These are phyloP conservation scores for Priceomyces castillae DNA, from an alignment of 805 yeast species.

Conservation along the genomic window DNA sequence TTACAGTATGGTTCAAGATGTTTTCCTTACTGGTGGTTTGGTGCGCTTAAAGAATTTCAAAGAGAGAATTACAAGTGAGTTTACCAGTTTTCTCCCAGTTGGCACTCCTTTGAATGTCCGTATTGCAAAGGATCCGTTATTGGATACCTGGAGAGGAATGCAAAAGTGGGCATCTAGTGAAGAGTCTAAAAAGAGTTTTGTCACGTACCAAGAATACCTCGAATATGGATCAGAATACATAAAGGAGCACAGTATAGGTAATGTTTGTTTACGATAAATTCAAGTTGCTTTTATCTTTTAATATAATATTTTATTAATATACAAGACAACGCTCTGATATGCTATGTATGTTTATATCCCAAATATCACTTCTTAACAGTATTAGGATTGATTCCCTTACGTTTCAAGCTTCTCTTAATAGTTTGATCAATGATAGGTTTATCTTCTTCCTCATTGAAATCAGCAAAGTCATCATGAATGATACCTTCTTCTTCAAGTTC, in stretches of 20 bases:
- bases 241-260: constrained; percentile 81
- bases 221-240: constrained; percentile 90
- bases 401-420: constrained; percentile 60
- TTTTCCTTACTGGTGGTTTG: constrained; percentile 86
- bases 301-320: constrained; percentile 4
- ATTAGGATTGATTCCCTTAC: constrained; percentile 72
- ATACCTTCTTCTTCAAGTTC: constrained; percentile 81
- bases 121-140: constrained; percentile 61
- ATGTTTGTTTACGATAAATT: constrained; percentile 36
- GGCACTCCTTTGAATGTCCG: constrained; percentile 60
- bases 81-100: constrained; percentile 67
- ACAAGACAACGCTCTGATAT: constrained; percentile 7
- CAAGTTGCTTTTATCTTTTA: constrained; percentile 6
- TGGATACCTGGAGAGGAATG: constrained; percentile 96
- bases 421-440: constrained; percentile 66
- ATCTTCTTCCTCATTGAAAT: constrained; percentile 76
- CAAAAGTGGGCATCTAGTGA: constrained; percentile 63
- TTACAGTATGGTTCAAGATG: constrained; percentile 53
- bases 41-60: constrained; percentile 63
- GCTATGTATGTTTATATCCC: neutral
- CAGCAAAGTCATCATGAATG: constrained; percentile 82
- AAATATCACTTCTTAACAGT: constrained; percentile 13
- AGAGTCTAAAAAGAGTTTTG: constrained; percentile 44
- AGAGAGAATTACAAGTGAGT: constrained; percentile 66
- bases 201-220: constrained; percentile 72